Conservation (phyloP, 441 rosid genomes). For the Populus hybrid region DNA sequence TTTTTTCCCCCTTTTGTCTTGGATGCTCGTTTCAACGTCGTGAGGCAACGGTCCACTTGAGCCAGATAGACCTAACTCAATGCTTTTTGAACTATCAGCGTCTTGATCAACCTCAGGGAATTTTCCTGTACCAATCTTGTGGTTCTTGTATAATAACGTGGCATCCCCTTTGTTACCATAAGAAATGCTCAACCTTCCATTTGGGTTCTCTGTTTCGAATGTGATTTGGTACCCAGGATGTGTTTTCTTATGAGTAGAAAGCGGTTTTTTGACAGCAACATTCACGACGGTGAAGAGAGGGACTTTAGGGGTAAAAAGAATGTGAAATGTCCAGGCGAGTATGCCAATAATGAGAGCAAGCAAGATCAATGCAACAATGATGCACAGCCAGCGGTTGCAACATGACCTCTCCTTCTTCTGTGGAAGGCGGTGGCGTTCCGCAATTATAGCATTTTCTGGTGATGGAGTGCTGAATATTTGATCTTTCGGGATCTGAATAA, state of each 20-base stretch:
- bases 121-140: constrained; percentile 23
- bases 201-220: constrained; percentile 26
- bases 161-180: constrained; percentile 18
- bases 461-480: constrained; percentile 42
- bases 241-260: constrained; percentile 4
- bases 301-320: constrained; percentile 16
- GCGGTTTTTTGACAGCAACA: constrained; percentile 8
- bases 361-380: constrained; percentile 2
- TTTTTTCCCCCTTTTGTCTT: constrained; percentile 17
- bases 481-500: constrained; percentile 47
- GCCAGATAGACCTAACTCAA: constrained; percentile 10
- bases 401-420: background rate
- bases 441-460: constrained; percentile 30
- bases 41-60: constrained; percentile 14
- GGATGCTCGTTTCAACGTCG: constrained; percentile 19
- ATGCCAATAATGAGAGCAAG: constrained; percentile 6
- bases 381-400: constrained; percentile 5
- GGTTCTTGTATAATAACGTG: constrained; percentile 13
- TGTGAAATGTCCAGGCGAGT: background rate
- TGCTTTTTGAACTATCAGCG: background rate
- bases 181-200: constrained; percentile 14
- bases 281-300: constrained; percentile 25
- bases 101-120: constrained; percentile 24
- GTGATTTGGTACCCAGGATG: constrained; percentile 4
- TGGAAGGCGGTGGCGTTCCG: constrained; percentile 19